These are phyloP conservation scores for Elymus sibiricus DNA, from an alignment of 176 grass and related monocot species.

Conservation along the genomic window DNA sequence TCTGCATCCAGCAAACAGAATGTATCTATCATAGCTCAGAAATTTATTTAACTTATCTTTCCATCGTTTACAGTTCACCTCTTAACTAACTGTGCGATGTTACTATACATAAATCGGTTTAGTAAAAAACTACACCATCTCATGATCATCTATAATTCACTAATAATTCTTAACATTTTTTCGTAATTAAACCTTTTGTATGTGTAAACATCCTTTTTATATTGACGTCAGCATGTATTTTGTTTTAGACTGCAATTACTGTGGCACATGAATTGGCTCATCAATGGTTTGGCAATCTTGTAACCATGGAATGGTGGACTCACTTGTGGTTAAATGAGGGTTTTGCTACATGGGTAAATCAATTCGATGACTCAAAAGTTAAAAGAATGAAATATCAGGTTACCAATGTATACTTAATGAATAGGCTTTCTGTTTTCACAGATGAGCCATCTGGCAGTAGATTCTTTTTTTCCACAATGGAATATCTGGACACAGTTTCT, in stretches of 20 bases:
- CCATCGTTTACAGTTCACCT: slow-evolving; percentile 3
- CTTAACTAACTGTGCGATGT: not conserved
- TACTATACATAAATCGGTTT: not conserved
- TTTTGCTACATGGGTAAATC: slow-evolving; percentile 79
- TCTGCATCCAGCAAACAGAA: slow-evolving; percentile 53
- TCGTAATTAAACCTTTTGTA: not conserved
- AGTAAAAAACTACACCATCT: not conserved
- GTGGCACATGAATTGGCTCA: slow-evolving; percentile 84
- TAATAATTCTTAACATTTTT: not conserved
- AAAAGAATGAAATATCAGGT: not conserved
- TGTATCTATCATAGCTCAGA: slow-evolving; percentile 23
- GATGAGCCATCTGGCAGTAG: slow-evolving; percentile 63
- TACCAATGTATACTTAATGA: not conserved
- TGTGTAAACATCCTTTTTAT: slow-evolving; percentile 9
- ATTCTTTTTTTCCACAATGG: slow-evolving; percentile 70
- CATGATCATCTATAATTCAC: not conserved
- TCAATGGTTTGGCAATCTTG: slow-evolving; percentile 92
- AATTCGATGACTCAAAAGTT: not conserved
- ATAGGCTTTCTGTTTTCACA: slow-evolving; percentile 29
- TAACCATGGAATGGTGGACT: slow-evolving; percentile 94
- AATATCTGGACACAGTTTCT: slow-evolving; percentile 76
- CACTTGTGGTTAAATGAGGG: slow-evolving; percentile 85
- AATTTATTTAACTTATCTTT: slow-evolving; percentile 5
- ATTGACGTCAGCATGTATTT: slow-evolving; percentile 16
- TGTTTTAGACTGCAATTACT: slow-evolving; percentile 58